These are phyloP conservation scores for Chlorella sp. DNA, from an alignment of 139 green algal genomes.

Conservation along the genomic window DNA sequence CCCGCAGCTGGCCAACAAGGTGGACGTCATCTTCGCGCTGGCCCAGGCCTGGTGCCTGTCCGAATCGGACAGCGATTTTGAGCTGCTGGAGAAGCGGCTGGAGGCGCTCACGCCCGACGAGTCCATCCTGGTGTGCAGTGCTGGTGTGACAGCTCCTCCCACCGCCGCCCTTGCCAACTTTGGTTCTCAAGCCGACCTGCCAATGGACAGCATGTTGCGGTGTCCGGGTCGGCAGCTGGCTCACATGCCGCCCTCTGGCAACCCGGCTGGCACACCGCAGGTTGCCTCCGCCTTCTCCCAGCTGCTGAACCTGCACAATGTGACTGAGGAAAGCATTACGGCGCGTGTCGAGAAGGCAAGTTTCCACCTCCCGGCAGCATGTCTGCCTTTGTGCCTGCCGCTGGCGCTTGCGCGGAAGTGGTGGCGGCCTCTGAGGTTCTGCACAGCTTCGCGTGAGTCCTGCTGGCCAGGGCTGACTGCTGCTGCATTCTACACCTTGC, in stretches of 20 bases:
- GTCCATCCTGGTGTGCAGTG: slow-evolving; percentile 76
- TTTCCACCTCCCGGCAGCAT: too few relatives aligned
- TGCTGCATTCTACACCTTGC: too few relatives aligned
- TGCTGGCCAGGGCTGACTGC: too few relatives aligned
- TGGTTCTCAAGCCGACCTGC: too few relatives aligned
- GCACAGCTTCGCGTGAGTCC: too few relatives aligned
- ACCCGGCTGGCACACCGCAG: slow-evolving; percentile 41
- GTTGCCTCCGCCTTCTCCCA: slow-evolving; percentile 87
- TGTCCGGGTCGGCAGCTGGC: too few relatives aligned
- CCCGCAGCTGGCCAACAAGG: slow-evolving; percentile 36
- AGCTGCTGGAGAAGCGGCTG: slow-evolving; percentile 83
- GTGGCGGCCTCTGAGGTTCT: too few relatives aligned
- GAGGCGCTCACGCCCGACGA: slow-evolving; percentile 81
- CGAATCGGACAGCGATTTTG: slow-evolving; percentile 78
- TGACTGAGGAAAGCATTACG: slow-evolving; percentile 86
- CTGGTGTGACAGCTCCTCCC: not conserved
- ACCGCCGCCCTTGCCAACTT: not conserved
- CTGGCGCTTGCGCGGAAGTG: too few relatives aligned
- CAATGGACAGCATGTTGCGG: too few relatives aligned
- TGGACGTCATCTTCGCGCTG: slow-evolving; percentile 90
- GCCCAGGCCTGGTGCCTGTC: slow-evolving; percentile 78
- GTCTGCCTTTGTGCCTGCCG: too few relatives aligned
- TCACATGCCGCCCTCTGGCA: not conserved
- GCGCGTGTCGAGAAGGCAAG: slow-evolving; percentile 66
- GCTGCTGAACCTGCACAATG: slow-evolving; percentile 95